phyloP scores from a whole-genome alignment of 2,329 filamentous ascomycete genomes.

The Akanthomyces muscarius region DNA sequence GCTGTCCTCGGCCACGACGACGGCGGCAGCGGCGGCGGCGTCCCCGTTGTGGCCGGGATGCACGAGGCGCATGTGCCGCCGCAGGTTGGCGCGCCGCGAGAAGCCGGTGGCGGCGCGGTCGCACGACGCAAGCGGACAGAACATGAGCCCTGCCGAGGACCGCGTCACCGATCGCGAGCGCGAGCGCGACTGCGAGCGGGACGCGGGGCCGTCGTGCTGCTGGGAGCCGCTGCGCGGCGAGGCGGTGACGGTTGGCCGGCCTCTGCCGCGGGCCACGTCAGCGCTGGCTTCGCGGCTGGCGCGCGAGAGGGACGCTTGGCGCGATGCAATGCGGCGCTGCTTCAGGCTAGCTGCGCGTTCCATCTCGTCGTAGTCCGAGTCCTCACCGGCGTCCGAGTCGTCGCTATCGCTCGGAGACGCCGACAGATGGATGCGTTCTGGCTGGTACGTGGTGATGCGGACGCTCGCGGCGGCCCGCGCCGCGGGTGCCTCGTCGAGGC shows the following conservation, averaged over 20 bases:
- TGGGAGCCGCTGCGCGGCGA: conserved; percentile 14
- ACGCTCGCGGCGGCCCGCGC: conserved; percentile 23
- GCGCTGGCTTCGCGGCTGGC: conserved; percentile 22
- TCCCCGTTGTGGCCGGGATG: conserved; percentile 36
- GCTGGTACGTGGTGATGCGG: conserved; percentile 28
- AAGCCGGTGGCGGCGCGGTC: conserved; percentile 36
- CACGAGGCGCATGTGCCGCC: conserved; percentile 36
- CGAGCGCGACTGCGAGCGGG: conserved; percentile 25
- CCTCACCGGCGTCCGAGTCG: conserved; percentile 25
- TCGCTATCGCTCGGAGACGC: conserved; percentile 24
- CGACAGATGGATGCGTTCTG: conserved; percentile 26
- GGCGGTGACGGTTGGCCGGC: not conserved
- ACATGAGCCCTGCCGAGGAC: conserved; percentile 32
- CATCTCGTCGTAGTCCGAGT: conserved; percentile 25
- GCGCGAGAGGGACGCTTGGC: conserved; percentile 28
- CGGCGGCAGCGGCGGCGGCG: not conserved
- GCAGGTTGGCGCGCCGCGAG: conserved; percentile 32
- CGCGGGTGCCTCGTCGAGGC: conserved; percentile 39
- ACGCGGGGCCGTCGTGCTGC: conserved; percentile 16
- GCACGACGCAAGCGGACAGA: conserved; percentile 37
- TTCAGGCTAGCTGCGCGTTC: conserved; percentile 22
- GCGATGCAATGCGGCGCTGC: conserved; percentile 30
- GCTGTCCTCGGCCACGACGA: conserved; percentile 27
- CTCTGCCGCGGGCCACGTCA: not conserved
- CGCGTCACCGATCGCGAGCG: conserved; percentile 26